phyloP scores from a whole-genome alignment of 2,329 filamentous ascomycete genomes.

The Thielaviopsis punctulata region DNA sequence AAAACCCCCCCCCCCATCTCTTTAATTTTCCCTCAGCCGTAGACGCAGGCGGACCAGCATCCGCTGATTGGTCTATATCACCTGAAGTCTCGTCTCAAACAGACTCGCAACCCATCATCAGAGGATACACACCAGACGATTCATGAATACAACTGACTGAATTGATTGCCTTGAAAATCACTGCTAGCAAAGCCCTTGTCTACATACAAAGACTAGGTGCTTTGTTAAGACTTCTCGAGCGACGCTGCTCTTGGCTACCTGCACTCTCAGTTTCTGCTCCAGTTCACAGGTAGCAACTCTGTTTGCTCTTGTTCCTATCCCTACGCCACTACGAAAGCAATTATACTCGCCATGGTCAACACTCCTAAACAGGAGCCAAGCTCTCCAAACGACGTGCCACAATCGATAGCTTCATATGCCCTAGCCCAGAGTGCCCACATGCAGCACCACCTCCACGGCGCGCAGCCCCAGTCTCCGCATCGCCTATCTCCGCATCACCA shows the following conservation, averaged over 20 bases:
- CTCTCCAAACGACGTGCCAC: neutral
- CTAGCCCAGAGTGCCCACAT: neutral
- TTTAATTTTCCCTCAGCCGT: neutral
- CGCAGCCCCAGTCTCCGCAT: neutral
- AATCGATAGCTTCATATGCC: neutral
- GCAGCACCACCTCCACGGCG: neutral
- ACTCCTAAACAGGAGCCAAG: constrained; percentile 5
- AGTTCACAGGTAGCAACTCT: neutral
- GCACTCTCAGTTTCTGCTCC: neutral
- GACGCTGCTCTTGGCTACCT: neutral
- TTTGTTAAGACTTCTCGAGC: neutral
- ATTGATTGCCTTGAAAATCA: neutral
- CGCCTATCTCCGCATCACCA: neutral
- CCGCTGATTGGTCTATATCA: neutral
- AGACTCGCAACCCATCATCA: neutral
- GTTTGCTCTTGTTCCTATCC: neutral
- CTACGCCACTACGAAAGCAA: neutral
- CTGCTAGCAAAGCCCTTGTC: neutral
- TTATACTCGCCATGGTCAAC: constrained; percentile 2
- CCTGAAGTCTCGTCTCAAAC: neutral
- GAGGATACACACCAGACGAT: neutral
- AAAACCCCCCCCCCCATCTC: too few relatives aligned
- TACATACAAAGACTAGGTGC: neutral
- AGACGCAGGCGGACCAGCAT: neutral
- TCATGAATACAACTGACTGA: neutral